Conservation (phyloP, 176 grass and related monocot genomes). For the Aegilops tauschii region DNA sequence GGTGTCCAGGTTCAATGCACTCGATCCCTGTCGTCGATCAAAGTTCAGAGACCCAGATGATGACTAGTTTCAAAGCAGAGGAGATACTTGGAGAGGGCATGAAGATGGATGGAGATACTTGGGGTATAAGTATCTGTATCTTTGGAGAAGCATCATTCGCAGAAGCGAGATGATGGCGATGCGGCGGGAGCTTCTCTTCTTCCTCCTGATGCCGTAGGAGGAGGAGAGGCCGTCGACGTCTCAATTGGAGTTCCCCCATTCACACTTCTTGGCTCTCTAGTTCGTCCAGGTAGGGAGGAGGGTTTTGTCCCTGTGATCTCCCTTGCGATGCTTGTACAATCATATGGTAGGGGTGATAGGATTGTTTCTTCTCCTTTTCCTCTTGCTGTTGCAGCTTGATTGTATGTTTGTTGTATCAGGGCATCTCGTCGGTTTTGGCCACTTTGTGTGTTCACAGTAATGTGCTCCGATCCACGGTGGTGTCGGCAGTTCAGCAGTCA, state of each 20-base stretch:
- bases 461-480: neutral
- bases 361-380: neutral
- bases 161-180: neutral
- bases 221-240: neutral
- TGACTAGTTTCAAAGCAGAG: neutral
- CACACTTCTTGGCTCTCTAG: neutral
- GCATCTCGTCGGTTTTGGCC: neutral
- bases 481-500: too few relatives aligned
- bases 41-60: neutral
- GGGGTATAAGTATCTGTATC: neutral
- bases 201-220: neutral
- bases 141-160: neutral
- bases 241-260: neutral
- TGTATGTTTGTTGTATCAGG: neutral
- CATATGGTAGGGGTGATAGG: neutral
- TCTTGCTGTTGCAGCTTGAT: neutral
- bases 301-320: neutral
- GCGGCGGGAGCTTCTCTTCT: neutral
- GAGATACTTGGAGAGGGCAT: neutral
- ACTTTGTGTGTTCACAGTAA: neutral
- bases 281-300: neutral
- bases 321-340: neutral
- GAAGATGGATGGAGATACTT: neutral
- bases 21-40: neutral
- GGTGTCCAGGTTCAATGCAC: neutral